Evolutionary conservation across 108 stramenopile species (phyloP), one percentile per base, ranked within the genome.

Genomic region (Licmophora abbreviata): DNA sequence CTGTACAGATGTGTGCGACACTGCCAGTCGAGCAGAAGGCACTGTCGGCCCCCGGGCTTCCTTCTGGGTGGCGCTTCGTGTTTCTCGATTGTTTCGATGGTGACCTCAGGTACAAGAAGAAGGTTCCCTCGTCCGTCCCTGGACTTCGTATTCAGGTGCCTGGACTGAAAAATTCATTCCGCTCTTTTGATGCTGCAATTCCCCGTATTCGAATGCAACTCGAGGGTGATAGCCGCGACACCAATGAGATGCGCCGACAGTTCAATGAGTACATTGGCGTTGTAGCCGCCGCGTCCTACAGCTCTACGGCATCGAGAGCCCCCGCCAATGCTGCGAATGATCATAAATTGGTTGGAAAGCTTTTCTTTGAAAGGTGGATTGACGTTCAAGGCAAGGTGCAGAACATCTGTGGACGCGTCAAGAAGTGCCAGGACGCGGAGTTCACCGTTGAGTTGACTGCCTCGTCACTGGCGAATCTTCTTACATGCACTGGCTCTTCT

Each of bases 1-100:
- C n/a, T n/a, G n/a, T 9, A 44, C 43, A 44, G 43, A 44, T 44
- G 43, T 44, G 43, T 21, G 9, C 20, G 8, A 7, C 22, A 8
- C 15, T 44, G 8, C 8, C 15, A 8, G 22, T 8, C 8, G 48
- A 50, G 11, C 10, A 3, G 2, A 50, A 50, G 29, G 24, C 30
- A 32, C 48, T 32, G 8, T 14, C 48, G 5, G 48, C 48, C 14
- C 28, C 48, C 4, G 48, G 48, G 14, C 33, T 50, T 15, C 48
- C 48, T 25, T n/a, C 28, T 24, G 48, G 48, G 15, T 50, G 48
- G 48, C 18, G n/a, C 1, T 50, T 50, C 33, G 3, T 50, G n/a
- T 31, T 50, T 50, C 7, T 21, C 8, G 20, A n/a, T 21, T 15
- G 9, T 17, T n/a, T n/a, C 8, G 43, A 44, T 15, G 43, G 22